A percentile compares a stretch with the other conserved stretches of the same genome.
These are phyloP conservation scores for Dictyostelium intermedium DNA, from an alignment of 78 protist genomes.

Conservation along the genomic window DNA sequence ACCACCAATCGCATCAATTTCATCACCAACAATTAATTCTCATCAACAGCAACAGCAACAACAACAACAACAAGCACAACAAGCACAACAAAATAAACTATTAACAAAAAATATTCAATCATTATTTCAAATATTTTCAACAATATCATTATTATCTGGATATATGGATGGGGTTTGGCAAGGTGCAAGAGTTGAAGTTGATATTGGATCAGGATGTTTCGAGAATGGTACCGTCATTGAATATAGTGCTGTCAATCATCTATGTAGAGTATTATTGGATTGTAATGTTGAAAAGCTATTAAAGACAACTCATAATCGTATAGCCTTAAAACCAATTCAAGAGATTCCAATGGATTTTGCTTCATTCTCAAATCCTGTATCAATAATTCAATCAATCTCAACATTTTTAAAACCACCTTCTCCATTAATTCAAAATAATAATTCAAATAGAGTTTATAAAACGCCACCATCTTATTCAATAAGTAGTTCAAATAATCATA, in stretches of 20 bases:
- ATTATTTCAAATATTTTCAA: conserved; percentile 39
- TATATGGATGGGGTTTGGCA: conserved; percentile 62
- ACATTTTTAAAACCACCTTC: conserved; percentile 38
- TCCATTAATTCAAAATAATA: not conserved
- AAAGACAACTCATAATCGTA: conserved; percentile 19
- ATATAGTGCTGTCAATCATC: conserved; percentile 1
- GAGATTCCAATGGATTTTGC: conserved; percentile 38
- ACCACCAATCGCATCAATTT: not conserved
- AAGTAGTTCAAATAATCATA: not conserved
- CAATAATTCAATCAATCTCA: not conserved
- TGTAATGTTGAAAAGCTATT: conserved; percentile 16
- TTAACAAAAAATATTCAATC: conserved; percentile 20
- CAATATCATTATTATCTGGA: conserved; percentile 46
- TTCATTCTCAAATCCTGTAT: conserved; percentile 7
- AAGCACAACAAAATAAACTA: not conserved
- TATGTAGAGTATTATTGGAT: conserved; percentile 32
- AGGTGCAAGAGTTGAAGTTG: conserved; percentile 73
- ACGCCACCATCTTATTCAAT: not conserved
- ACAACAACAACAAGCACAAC: not conserved
- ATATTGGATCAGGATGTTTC: conserved; percentile 43
- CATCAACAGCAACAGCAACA: not conserved
- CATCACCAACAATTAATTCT: not conserved
- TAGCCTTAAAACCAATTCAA: conserved; percentile 35
- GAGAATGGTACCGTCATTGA: conserved; percentile 69
- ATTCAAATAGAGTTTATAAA: too few species aligned